A percentile compares a stretch with the other conserved stretches of the same genome.
Conservation (phyloP, 352 stramenopile species). For the Pythium phragmiticola region DNA sequence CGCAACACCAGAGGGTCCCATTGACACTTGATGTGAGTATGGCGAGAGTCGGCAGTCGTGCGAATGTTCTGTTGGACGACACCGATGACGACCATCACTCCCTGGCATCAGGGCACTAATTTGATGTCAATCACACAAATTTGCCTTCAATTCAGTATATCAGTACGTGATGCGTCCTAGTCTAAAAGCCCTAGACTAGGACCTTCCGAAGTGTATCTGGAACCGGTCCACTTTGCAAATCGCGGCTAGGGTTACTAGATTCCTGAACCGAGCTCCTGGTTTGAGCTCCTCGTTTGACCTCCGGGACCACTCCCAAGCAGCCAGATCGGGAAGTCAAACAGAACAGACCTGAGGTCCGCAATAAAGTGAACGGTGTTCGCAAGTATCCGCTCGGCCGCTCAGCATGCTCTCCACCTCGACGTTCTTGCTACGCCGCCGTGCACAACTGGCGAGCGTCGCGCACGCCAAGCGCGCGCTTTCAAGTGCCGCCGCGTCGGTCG, state of each 20-base stretch:
- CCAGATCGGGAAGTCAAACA: conserved; percentile 5
- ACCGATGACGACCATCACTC: conserved; percentile 23
- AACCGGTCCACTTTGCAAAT: conserved; percentile 6
- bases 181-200: too few species aligned
- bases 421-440: conserved; percentile 19
- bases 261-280: conserved; percentile 3
- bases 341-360: conserved; percentile 12
- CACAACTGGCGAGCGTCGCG: neutral
- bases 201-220: conserved; percentile 5
- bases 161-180: neutral
- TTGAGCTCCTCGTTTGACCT: conserved; percentile 12
- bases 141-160: neutral
- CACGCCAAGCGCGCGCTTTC: conserved; percentile 6
- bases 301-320: conserved; percentile 17
- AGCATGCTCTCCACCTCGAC: conserved; percentile 21
- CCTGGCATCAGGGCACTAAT: neutral
- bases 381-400: neutral
- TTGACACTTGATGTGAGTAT: conserved; percentile 28
- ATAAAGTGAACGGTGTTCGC: neutral
- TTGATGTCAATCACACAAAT: conserved; percentile 17
- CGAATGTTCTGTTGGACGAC: conserved; percentile 13
- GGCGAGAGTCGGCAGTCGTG: conserved; percentile 9
- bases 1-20: conserved; percentile 14
- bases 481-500: neutral
- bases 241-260: neutral